Evolutionary conservation across 805 yeast genomes (phyloP).

Genomic region (Wickerhamiella sorbophila): DNA sequence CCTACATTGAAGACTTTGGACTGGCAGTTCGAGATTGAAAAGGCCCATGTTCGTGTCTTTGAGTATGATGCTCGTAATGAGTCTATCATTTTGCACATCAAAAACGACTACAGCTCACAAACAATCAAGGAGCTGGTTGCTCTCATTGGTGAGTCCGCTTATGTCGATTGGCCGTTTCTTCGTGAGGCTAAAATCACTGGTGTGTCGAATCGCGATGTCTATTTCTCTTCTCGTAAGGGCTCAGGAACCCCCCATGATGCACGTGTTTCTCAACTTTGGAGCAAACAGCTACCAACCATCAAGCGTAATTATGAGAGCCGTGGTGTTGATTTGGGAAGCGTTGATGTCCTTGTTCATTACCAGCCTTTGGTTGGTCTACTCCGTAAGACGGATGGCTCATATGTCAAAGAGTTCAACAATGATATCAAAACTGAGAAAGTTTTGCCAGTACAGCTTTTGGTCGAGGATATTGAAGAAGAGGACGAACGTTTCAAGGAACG

Average conservation of each 20-base stretch:
- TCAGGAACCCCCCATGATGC: slow-evolving; percentile 27
- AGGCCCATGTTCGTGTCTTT: slow-evolving; percentile 60
- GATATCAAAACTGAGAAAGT: slow-evolving; percentile 30
- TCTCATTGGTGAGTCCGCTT: slow-evolving; percentile 47
- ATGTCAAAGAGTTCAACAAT: slow-evolving; percentile 51
- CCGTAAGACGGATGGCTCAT: slow-evolving; percentile 59
- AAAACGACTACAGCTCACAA: slow-evolving; percentile 28
- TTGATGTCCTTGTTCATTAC: slow-evolving; percentile 53
- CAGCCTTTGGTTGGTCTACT: slow-evolving; percentile 63
- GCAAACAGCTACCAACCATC: slow-evolving; percentile 29
- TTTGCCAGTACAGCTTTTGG: slow-evolving; percentile 70
- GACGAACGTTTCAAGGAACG: slow-evolving; percentile 64
- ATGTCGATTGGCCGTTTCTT: slow-evolving; percentile 82
- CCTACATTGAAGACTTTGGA: slow-evolving; percentile 69
- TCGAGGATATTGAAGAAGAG: slow-evolving; percentile 54
- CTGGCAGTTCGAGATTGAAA: slow-evolving; percentile 36
- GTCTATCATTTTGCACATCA: slow-evolving; percentile 55
- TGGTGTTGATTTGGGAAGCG: slow-evolving; percentile 46
- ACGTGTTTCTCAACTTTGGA: slow-evolving; percentile 36
- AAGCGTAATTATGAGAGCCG: slow-evolving; percentile 31
- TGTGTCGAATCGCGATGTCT: slow-evolving; percentile 37
- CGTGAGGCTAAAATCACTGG: slow-evolving; percentile 60
- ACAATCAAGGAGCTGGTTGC: slow-evolving; percentile 48
- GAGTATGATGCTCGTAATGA: slow-evolving; percentile 74
- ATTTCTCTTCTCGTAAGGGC: background rate